Conservation (phyloP, 768 basidiomycete species). For the Omphalotus guepiniiformis region DNA sequence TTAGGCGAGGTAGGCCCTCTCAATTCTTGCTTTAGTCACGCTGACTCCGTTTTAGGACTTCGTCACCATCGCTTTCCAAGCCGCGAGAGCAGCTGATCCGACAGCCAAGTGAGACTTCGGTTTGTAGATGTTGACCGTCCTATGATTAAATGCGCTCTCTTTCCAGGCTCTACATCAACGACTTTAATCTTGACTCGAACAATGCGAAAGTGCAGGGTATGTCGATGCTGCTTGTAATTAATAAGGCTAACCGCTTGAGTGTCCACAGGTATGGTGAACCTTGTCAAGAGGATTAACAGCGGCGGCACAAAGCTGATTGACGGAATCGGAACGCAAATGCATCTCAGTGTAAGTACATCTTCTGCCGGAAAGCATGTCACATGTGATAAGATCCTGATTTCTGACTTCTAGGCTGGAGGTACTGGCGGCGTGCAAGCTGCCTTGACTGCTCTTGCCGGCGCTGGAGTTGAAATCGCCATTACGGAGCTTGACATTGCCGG, state of each 20-base stretch:
- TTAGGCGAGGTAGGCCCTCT: slow-evolving; percentile 37
- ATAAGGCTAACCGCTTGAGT: slow-evolving; percentile 20
- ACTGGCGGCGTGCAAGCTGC: slow-evolving; percentile 38
- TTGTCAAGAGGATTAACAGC: slow-evolving; percentile 39
- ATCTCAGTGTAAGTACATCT: slow-evolving; percentile 26
- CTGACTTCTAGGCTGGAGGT: slow-evolving; percentile 29
- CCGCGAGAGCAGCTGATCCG: slow-evolving; percentile 45
- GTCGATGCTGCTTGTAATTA: not conserved
- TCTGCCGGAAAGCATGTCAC: not conserved
- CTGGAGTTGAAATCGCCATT: slow-evolving; percentile 42
- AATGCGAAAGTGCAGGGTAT: slow-evolving; percentile 38
- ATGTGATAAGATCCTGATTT: not conserved
- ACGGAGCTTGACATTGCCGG: slow-evolving; percentile 42
- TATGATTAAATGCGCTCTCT: not conserved
- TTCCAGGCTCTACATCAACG: slow-evolving; percentile 38
- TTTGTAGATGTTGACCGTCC: not conserved
- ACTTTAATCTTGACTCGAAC: slow-evolving; percentile 45
- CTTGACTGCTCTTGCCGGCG: slow-evolving; percentile 39
- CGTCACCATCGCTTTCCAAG: slow-evolving; percentile 47
- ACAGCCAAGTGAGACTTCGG: slow-evolving; percentile 34
- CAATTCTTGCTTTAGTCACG: too few relatives aligned
- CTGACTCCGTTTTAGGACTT: slow-evolving; percentile 32
- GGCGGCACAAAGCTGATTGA: slow-evolving; percentile 36
- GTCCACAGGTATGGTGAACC: slow-evolving; percentile 30
- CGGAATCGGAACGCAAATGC: slow-evolving; percentile 46